A percentile compares a stretch with the other conserved stretches of the same genome.
Conservation (phyloP, 1,139 yeast genomes). For the Yamadazyma epiphylla region DNA sequence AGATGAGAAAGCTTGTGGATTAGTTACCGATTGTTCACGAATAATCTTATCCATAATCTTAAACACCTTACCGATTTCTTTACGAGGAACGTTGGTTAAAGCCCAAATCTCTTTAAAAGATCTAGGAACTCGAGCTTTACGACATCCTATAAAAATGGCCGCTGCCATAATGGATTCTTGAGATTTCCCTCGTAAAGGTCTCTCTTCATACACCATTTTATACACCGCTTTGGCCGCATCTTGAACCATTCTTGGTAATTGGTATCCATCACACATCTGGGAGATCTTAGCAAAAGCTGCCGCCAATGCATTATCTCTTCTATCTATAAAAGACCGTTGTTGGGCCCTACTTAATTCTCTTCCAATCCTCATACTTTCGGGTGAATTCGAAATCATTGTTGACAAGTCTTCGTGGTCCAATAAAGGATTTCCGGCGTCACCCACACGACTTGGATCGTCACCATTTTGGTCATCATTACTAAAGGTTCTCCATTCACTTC, state of each 20-base stretch:
- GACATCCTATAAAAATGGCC: slow-evolving; percentile 88
- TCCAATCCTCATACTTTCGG: slow-evolving; percentile 73
- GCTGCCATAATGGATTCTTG: slow-evolving; percentile 97
- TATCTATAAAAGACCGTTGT: slow-evolving; percentile 78
- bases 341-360: slow-evolving; percentile 90
- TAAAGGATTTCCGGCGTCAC: slow-evolving; percentile 95
- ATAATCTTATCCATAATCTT: slow-evolving; percentile 77
- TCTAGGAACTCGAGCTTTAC: slow-evolving; percentile 92
- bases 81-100: slow-evolving; percentile 87
- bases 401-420: slow-evolving; percentile 90
- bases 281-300: slow-evolving; percentile 89
- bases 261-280: slow-evolving; percentile 96
- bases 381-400: slow-evolving; percentile 85
- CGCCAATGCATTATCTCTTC: slow-evolving; percentile 80
- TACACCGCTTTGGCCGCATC: slow-evolving; percentile 98
- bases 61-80: slow-evolving; percentile 88
- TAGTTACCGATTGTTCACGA: slow-evolving; percentile 56
- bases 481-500: slow-evolving; percentile 99
- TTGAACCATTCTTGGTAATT: slow-evolving; percentile 89
- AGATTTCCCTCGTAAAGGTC: slow-evolving; percentile 82
- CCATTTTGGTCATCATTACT: slow-evolving; percentile 96
- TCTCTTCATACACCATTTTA: slow-evolving; percentile 86
- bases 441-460: slow-evolving; percentile 98
- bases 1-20: slow-evolving; percentile 33
- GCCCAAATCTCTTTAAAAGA: slow-evolving; percentile 96